phyloP scores from a whole-genome alignment of 1,139 yeast species.

The Saccharomyces pastorianus region DNA sequence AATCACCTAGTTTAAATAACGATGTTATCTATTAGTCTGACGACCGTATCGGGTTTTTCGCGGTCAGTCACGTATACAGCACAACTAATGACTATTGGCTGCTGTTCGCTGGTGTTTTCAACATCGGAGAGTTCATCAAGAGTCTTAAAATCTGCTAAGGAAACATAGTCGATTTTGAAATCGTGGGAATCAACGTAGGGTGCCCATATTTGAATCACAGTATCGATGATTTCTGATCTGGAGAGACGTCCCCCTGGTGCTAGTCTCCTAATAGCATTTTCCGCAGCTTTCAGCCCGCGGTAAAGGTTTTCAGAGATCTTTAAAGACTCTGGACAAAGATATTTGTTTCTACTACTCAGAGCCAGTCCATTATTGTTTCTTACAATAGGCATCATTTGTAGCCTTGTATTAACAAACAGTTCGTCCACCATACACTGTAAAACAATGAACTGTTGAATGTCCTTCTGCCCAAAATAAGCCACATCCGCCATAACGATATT shows the following conservation, averaged over 20 bases:
- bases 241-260: neutral
- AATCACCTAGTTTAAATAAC: conserved; percentile 16
- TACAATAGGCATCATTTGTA: conserved; percentile 64
- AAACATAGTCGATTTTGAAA: conserved; percentile 65
- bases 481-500: conserved; percentile 65
- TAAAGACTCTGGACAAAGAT: conserved; percentile 48
- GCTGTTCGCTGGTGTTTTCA: conserved; percentile 35
- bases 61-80: conserved; percentile 59
- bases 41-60: conserved; percentile 31
- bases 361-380: conserved; percentile 74
- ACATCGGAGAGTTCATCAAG: conserved; percentile 49
- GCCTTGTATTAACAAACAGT: conserved; percentile 55
- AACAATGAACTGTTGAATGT: conserved; percentile 86
- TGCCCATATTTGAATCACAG: conserved; percentile 24
- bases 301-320: conserved; percentile 50
- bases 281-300: conserved; percentile 39
- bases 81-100: conserved; percentile 53
- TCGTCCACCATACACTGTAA: conserved; percentile 69
- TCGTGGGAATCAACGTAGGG: conserved; percentile 27
- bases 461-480: conserved; percentile 93
- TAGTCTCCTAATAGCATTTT: conserved; percentile 2
- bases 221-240: neutral
- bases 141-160: conserved; percentile 62
- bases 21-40: conserved; percentile 58
- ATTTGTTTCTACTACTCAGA: conserved; percentile 80